Base-by-base conservation (phyloP, 805 yeast genomes). In the Candida tibetensis region DNA sequence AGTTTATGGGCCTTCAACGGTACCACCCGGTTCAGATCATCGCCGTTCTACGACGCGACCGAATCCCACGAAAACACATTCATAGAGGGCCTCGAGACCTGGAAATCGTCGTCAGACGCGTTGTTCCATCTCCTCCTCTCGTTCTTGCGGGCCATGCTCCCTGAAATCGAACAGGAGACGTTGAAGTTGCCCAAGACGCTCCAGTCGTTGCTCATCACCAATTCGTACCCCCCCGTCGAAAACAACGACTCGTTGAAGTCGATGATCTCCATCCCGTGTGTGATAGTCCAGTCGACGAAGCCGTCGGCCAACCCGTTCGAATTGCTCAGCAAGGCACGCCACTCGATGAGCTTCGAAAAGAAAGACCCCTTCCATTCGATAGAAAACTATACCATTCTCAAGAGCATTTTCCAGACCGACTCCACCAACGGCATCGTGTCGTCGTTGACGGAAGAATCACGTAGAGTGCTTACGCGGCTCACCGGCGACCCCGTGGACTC, bases 1-100 rank as follows among this genome's bases (percentile, higher is more conserved):
- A 90, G 91, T 5, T 63, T 86, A 17, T 89, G 96, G 96, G 97
- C 95, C 0, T 89, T 89, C 52, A 75, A 79, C 34, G 70, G 74
- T 1, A 55, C 57, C 10, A 49, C 58, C 18, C 51, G 48, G 31
- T 53, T 46, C 32, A 48, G 48, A 36, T 58, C 48, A 43, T 58
- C 62, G 28, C 52, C 69, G 9, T 66, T 66, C 32, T 66, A 53
- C 40, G 66, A 65, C 40, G 71, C 74, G 1, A 67, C 69, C 9
- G 29, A 53, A 26, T 43, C 32, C 12, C 45, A 49, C 41, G 72
- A 67, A 39, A 49, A 52, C 36, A 56, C 52, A 30, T 85, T 85
- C 55, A 73, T 74, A 26, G 81, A 83, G 44, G 96, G 95, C 2
- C 58, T 87, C 39, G 76, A 77, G 31, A 74, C 76, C 32, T 88